Conservation (phyloP, 1,284 basidiomycete genomes). For the Sporisorium graminicola region DNA sequence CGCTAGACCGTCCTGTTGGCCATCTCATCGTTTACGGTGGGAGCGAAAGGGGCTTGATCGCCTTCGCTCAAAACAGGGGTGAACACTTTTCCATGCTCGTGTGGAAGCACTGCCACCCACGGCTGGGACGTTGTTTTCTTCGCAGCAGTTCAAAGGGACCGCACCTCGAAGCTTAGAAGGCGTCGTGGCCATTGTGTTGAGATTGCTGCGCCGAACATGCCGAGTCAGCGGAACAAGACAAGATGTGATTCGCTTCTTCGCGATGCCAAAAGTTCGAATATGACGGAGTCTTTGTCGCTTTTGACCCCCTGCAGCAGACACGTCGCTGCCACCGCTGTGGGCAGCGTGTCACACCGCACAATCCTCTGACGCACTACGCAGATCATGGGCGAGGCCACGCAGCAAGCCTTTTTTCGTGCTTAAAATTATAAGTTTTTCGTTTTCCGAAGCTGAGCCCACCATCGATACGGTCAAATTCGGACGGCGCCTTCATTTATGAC, state of each 20-base stretch:
- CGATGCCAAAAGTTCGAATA: too few relatives aligned
- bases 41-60: neutral
- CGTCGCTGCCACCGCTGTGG: neutral
- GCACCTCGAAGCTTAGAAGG: neutral
- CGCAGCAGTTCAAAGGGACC: neutral
- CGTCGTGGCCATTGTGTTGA: too few relatives aligned
- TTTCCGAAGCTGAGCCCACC: neutral
- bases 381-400: neutral
- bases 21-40: neutral
- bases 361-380: constrained; percentile 1
- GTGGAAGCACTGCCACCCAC: neutral
- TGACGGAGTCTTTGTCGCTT: neutral
- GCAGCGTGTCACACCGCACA: neutral
- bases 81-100: too few relatives aligned
- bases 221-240: too few relatives aligned
- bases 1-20: neutral
- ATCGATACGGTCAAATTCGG: neutral
- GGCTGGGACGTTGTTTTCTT: neutral
- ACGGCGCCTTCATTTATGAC: neutral
- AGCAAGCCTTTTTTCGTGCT: neutral
- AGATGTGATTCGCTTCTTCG: neutral
- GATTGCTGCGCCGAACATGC: too few relatives aligned
- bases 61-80: neutral
- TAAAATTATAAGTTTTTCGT: neutral
- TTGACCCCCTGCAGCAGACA: constrained; percentile 6